These are phyloP conservation scores for Apophysomyces elegans DNA, from an alignment of 371 early-diverging fungal genomes.

Conservation along the genomic window DNA sequence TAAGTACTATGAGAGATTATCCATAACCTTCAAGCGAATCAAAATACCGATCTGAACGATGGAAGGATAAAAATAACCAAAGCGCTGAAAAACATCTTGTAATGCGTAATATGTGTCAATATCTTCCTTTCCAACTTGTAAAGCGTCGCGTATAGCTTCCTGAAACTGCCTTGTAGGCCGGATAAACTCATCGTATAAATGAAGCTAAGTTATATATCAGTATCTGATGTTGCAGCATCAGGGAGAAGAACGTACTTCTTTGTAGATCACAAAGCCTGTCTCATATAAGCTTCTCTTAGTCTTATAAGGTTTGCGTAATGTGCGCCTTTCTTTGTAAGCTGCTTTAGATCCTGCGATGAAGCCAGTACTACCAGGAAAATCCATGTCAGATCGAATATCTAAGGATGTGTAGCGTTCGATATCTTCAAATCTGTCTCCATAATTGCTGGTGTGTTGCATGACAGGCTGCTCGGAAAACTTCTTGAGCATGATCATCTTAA, in stretches of 20 bases:
- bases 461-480: not conserved
- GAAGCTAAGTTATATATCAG: not conserved
- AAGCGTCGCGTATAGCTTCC: not conserved
- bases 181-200: not conserved
- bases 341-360: not conserved
- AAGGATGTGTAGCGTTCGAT: not conserved
- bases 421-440: not conserved
- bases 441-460: not conserved
- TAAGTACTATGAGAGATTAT: no score
- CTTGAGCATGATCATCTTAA: not conserved
- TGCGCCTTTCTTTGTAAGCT: not conserved
- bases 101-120: not conserved
- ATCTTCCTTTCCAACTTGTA: not conserved
- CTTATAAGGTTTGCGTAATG: not conserved
- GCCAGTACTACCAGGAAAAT: not conserved
- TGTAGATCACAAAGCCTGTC: not conserved
- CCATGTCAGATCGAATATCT: not conserved
- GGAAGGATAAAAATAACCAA: constrained; percentile 1
- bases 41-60: not conserved
- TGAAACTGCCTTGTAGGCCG: not conserved
- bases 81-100: not conserved
- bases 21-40: not conserved
- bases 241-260: not conserved
- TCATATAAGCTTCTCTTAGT: not conserved
- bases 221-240: not conserved